Evolutionary conservation across 2,329 filamentous ascomycete species (phyloP).

Genomic region (Metarhizium anisopliae): DNA sequence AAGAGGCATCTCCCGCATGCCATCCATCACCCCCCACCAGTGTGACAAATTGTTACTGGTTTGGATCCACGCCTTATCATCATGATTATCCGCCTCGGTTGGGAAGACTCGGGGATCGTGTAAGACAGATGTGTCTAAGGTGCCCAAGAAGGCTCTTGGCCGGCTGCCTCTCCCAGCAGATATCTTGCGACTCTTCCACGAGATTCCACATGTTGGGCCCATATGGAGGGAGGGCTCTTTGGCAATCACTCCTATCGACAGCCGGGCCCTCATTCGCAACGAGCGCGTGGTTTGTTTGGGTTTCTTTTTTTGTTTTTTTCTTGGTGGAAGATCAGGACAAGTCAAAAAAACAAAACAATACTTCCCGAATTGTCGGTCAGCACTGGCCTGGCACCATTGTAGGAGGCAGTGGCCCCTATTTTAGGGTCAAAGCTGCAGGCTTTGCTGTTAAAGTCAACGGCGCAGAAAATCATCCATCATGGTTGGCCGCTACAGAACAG

Average conservation of each 20-base stretch:
- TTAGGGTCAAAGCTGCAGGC: background rate
- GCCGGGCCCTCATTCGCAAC: background rate
- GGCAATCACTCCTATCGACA: background rate
- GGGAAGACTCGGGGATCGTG: background rate
- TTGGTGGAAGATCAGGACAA: background rate
- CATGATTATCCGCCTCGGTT: background rate
- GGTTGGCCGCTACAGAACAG: conserved; percentile 2
- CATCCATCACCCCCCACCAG: background rate
- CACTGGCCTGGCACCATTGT: background rate
- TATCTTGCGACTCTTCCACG: background rate
- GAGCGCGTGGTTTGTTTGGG: background rate
- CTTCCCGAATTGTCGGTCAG: conserved; percentile 8
- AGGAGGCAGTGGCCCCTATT: background rate
- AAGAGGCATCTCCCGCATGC: background rate
- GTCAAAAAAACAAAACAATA: background rate
- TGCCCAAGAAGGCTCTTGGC: background rate
- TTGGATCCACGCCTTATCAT: background rate
- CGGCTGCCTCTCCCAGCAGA: background rate
- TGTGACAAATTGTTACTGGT: background rate
- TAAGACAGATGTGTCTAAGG: background rate
- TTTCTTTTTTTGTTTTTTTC: background rate
- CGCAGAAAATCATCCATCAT: background rate
- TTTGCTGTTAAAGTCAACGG: background rate
- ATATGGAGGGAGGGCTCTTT: background rate
- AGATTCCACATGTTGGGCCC: background rate